phyloP scores from a whole-genome alignment of 768 basidiomycete genomes.

The Sutorius australiensis region DNA sequence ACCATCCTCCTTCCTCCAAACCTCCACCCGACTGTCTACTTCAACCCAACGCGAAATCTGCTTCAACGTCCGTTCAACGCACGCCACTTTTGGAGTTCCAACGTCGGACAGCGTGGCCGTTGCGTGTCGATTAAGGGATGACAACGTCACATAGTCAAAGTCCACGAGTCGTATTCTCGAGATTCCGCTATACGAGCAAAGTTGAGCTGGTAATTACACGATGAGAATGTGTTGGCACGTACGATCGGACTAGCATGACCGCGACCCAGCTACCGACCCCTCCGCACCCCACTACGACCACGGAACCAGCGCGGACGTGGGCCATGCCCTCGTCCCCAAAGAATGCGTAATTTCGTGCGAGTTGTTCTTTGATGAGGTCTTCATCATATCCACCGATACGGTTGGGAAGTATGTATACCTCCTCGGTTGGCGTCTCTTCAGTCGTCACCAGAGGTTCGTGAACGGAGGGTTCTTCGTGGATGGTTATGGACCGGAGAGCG shows the following conservation, averaged over 20 bases:
- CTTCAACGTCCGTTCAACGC: constrained; percentile 64
- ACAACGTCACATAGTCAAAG: constrained; percentile 95
- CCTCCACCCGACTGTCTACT: constrained; percentile 76
- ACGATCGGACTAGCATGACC: constrained; percentile 91
- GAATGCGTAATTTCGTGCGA: constrained; percentile 93
- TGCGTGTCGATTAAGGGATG: constrained; percentile 92
- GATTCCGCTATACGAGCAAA: constrained; percentile 51
- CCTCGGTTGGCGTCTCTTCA: constrained; percentile 9
- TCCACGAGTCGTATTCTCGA: constrained; percentile 79
- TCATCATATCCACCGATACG: constrained; percentile 56
- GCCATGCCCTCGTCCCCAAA: constrained; percentile 88
- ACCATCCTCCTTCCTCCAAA: constrained; percentile 86
- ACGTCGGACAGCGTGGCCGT: constrained; percentile 87
- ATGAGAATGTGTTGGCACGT: constrained; percentile 30
- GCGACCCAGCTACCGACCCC: constrained; percentile 97
- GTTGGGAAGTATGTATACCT: constrained; percentile 16
- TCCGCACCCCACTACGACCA: constrained; percentile 91
- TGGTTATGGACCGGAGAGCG: constrained; percentile 47
- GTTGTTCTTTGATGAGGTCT: constrained; percentile 79
- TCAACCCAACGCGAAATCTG: constrained; percentile 82
- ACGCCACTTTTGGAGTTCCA: constrained; percentile 86
- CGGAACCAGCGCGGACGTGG: constrained; percentile 66
- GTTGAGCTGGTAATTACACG: background rate
- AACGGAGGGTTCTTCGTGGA: constrained; percentile 6
- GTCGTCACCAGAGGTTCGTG: background rate